Percentiles rank a stretch among this genome's conserved stretches.
Evolutionary conservation across 495 filamentous ascomycete genomes (phyloP).

Genomic region (Echria macrotheca): DNA sequence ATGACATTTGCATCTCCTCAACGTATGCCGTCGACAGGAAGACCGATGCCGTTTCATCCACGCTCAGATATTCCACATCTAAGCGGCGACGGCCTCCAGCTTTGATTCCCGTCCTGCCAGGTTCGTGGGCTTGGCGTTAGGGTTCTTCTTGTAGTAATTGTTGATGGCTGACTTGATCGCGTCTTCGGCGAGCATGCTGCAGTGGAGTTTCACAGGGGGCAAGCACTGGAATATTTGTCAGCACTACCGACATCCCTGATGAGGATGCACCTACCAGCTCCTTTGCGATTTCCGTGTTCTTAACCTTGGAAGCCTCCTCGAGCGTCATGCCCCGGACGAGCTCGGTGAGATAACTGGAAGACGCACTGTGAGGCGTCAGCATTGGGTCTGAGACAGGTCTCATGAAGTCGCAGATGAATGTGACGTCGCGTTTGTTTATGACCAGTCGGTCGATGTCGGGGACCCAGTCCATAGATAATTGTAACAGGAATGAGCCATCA

Average conservation of each 20-base stretch:
- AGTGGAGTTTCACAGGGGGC: conserved; percentile 95
- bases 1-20: too few relatives aligned
- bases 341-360: conserved; percentile 82
- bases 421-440: too few relatives aligned
- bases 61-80: too few relatives aligned
- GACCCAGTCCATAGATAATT: too few relatives aligned
- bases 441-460: too few relatives aligned
- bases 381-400: too few relatives aligned
- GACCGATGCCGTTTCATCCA: too few relatives aligned
- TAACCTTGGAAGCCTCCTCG: conserved; percentile 82
- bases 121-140: conserved; percentile 63
- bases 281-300: conserved; percentile 96
- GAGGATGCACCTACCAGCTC: conserved; percentile 52
- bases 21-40: too few relatives aligned
- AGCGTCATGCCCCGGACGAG: conserved; percentile 93
- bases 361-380: conserved; percentile 23
- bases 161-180: conserved; percentile 99
- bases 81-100: conserved; percentile 22
- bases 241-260: too few relatives aligned
- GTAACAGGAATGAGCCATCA: too few relatives aligned
- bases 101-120: conserved; percentile 58
- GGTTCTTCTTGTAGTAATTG: conserved; percentile 96
- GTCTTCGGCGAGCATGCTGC: conserved; percentile 98
- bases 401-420: too few relatives aligned
- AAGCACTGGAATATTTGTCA: conserved; percentile 47